Base-by-base conservation (phyloP, 139 green algal genomes). In the Chlamydomonas schloesseri region DNA sequence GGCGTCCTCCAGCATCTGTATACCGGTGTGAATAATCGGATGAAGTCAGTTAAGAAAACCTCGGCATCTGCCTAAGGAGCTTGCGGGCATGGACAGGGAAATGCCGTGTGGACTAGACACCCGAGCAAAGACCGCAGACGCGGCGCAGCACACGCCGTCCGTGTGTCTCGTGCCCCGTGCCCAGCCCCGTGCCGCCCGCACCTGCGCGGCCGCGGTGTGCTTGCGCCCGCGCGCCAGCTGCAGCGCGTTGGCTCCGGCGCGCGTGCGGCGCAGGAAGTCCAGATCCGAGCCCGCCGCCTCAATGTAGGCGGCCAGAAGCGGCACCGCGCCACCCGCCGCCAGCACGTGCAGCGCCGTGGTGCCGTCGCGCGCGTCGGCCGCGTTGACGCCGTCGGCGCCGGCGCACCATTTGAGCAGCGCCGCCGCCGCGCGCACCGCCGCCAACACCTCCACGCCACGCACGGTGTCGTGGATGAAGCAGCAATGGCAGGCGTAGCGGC, bases 241-340 rank as follows among this genome's bases (percentile, higher is more conserved):
- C 73, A 94, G 77, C 71, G 91, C 91, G 34, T 78, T 94, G 28
- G 47, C 71, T 23, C 91, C 91, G 24, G 31, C 36, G 13, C 60
- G 58, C 17, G 91, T 94, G 37, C 91, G 88, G 0, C 85, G 50
- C 64, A 94, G 75, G 11, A 94, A 89, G 82, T 94, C 88, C 42
- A 93, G 71, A 0, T 36, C 33, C 1, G 79, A 36, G 3, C 88
- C 89, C 42, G 77, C 89, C 60, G n/a, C 50, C 5, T 50, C 50
- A 1, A 94, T 71, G 24, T 88, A 85, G 4, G 92, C 73, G 34
- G 68, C 37, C 73, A 94, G 64, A 31, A 77, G 87, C 28, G 83
- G 73, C 14, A 73, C 57, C 29, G 89, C 23, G 65, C 90, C 91
- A 18, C 58, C 42, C 17, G 79, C 62, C 36, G 91, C 87, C 23